Evolutionary conservation across 441 rosid species (phyloP).

Genomic region (Erodium trifolium): DNA sequence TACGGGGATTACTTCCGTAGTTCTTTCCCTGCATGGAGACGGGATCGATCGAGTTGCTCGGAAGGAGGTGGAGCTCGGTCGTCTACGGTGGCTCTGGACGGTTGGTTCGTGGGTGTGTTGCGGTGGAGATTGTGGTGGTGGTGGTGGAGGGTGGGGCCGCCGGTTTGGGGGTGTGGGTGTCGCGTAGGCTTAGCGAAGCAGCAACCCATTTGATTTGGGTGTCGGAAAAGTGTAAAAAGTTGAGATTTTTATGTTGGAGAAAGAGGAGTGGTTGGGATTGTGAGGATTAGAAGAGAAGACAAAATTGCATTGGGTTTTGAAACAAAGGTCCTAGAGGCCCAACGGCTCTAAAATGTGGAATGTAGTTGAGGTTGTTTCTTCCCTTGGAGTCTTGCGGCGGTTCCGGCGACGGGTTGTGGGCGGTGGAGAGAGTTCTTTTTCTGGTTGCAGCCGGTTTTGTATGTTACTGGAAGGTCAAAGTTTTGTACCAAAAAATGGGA

Average conservation of each 20-base stretch:
- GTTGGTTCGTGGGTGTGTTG: conserved; percentile 10
- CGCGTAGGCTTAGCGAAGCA: conserved; percentile 19
- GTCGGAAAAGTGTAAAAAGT: background rate
- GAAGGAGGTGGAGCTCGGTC: conserved; percentile 23
- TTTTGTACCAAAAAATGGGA: background rate
- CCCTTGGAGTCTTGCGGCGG: background rate
- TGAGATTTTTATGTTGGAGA: background rate
- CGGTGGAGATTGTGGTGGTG: background rate
- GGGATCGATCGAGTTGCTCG: too few species aligned
- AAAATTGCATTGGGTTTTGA: background rate
- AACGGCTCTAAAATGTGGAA: background rate
- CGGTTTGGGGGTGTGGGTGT: conserved; percentile 4
- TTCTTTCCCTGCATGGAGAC: too few species aligned
- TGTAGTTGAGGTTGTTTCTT: background rate
- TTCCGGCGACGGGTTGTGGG: background rate
- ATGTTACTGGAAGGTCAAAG: background rate
- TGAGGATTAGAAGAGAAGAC: background rate
- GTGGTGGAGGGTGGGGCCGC: conserved; percentile 1
- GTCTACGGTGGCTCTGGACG: conserved; percentile 3
- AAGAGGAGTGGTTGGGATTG: background rate
- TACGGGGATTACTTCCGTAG: too few species aligned
- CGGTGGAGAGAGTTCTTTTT: background rate
- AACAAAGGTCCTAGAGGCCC: background rate
- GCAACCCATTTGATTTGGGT: conserved; percentile 41
- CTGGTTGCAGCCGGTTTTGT: background rate